A percentile compares a stretch with the other conserved stretches of the same genome.
Evolutionary conservation across 805 yeast species (phyloP).

Genomic region (Clavispora fructus): DNA sequence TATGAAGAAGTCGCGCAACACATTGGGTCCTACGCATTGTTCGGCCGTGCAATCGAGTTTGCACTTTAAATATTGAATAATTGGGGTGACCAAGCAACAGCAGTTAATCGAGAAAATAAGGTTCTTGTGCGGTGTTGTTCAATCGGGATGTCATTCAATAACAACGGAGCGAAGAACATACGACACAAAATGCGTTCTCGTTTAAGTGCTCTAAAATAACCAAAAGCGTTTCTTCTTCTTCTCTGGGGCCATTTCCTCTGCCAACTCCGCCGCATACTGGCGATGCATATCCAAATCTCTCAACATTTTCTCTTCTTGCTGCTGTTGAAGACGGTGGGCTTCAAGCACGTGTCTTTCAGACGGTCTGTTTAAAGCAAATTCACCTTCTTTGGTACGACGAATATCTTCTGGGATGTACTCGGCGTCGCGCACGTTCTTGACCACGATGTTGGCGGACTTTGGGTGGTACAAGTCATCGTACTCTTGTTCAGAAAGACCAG

Average conservation of each 20-base stretch:
- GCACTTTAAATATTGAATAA: too few species aligned
- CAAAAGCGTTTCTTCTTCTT: slow-evolving; percentile 11
- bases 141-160: neutral
- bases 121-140: too few species aligned
- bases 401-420: slow-evolving; percentile 39
- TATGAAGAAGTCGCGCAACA: neutral
- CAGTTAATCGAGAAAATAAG: too few species aligned
- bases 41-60: too few species aligned
- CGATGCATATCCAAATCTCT: slow-evolving; percentile 27
- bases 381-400: slow-evolving; percentile 41
- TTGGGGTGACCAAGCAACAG: too few species aligned
- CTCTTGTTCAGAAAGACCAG: slow-evolving; percentile 59
- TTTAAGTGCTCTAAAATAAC: slow-evolving; percentile 4
- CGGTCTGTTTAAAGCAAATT: slow-evolving; percentile 58
- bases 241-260: slow-evolving; percentile 3
- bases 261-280: slow-evolving; percentile 13
- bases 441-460: slow-evolving; percentile 30
- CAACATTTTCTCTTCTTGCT: slow-evolving; percentile 51
- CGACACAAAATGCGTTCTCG: too few species aligned
- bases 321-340: slow-evolving; percentile 67
- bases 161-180: too few species aligned
- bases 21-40: too few species aligned
- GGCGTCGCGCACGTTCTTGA: slow-evolving; percentile 40
- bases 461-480: slow-evolving; percentile 56
- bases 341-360: slow-evolving; percentile 66